Evolutionary conservation across 805 yeast genomes (phyloP), one percentile per base, ranked within the genome.

Genomic region (Saccharomycopsis oosterbeekiorum): DNA sequence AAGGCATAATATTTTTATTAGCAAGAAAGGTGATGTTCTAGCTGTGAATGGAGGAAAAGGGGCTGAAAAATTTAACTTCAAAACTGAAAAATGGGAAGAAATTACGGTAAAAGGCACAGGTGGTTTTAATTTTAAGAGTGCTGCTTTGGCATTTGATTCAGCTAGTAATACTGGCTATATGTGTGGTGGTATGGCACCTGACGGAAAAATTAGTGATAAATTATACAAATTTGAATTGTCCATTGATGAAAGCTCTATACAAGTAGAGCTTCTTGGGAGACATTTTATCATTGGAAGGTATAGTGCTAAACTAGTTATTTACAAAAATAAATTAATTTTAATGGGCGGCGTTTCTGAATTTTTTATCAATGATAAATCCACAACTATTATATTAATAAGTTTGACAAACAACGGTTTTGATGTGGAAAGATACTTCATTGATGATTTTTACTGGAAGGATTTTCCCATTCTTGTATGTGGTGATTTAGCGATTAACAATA

Each of bases 291-390:
- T 80, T 34, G 74, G 71, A 59, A 74, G 87, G 63, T 81, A 80
- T 59, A 88, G 89, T 1, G 73, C 82, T 24, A 71, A 76, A 59
- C 68, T 71, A 1, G 65, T 68, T 3, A 65, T 15, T 15, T 37
- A 39, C 24, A 12, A 57, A 12, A 39, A 39, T 26, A 70, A 71
- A 19, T 53, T 85, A 1, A 21, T 82, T 1, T 53, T 87, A 0
- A 74, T 78, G 3, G 90, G 91, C 34, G 91, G 89, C 26, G 83
- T 82, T 0, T 78, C 82, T 15, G 73, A 78, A 0, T 56, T 64
- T 3, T 63, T 68, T 51, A 66, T 75, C 29, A 74, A 72, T 64
- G 75, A 68, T 60, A 72, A 70, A 43, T 41, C 63, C 0, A 75
- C 73, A 19, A 70, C 77, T 15, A 67, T 82, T 6, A 65, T 84